Conservation (phyloP, 2,329 filamentous ascomycete species). For the Aspergillaceae sp. region DNA sequence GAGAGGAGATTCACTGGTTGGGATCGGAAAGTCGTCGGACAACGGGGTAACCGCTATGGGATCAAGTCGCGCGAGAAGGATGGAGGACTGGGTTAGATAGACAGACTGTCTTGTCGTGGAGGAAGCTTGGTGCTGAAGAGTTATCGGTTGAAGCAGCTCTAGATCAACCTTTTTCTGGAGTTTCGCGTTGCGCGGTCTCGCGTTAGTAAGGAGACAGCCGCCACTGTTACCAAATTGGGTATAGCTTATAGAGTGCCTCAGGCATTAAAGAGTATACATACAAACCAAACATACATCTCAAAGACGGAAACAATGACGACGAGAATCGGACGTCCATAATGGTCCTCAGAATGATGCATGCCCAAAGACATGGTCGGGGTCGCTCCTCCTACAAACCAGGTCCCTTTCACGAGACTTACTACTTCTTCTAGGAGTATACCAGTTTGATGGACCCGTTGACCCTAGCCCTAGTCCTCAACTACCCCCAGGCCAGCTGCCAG, state of each 20-base stretch:
- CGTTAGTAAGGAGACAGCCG: slow-evolving; percentile 1
- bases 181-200: slow-evolving; percentile 16
- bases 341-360: too few relatives aligned
- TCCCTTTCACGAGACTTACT: too few relatives aligned
- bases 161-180: slow-evolving; percentile 14
- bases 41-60: not conserved
- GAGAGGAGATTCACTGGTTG: not conserved
- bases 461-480: too few relatives aligned
- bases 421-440: too few relatives aligned
- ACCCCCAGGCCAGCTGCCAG: too few relatives aligned
- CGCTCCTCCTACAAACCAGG: too few relatives aligned
- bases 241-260: slow-evolving; percentile 6
- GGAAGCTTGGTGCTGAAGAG: not conserved
- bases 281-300: too few relatives aligned
- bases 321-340: too few relatives aligned
- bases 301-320: too few relatives aligned
- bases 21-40: not conserved
- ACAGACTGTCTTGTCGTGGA: not conserved
- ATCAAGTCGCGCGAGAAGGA: not conserved
- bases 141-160: slow-evolving; percentile 3
- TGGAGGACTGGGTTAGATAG: not conserved
- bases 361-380: too few relatives aligned
- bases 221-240: slow-evolving; percentile 3
- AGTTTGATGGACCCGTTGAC: too few relatives aligned
- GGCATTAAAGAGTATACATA: not conserved